Conservation (phyloP, 2,329 filamentous ascomycete genomes). For the Diaporthe capsici region DNA sequence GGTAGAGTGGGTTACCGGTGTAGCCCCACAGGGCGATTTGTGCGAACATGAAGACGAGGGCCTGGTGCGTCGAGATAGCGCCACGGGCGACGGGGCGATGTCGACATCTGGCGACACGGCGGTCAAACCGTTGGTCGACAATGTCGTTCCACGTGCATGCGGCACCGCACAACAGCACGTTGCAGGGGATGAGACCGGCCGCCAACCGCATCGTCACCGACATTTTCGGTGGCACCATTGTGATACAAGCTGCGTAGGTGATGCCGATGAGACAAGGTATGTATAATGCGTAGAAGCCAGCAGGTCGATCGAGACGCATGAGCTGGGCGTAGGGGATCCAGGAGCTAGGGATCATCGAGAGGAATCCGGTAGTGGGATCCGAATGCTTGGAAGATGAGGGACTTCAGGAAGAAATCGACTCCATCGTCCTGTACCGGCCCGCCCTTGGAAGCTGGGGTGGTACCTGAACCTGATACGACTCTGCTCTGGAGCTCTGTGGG, state of each 20-base stretch:
- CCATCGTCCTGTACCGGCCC: no score
- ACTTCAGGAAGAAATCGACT: not conserved
- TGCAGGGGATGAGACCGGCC: slow-evolving; percentile 55
- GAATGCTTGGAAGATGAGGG: not conserved
- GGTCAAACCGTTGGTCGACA: slow-evolving; percentile 67
- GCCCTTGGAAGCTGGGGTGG: no score
- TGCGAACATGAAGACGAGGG: slow-evolving; percentile 58
- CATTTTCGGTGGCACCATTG: slow-evolving; percentile 29
- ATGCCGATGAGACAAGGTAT: slow-evolving; percentile 61
- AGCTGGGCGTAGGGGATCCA: slow-evolving; percentile 70
- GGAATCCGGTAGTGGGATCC: not conserved
- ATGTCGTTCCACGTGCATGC: slow-evolving; percentile 70
- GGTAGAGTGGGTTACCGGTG: no score
- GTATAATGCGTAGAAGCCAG: slow-evolving; percentile 66
- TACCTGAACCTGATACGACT: no score
- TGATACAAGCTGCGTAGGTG: slow-evolving; percentile 60
- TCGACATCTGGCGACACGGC: slow-evolving; percentile 63
- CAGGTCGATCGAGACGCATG: slow-evolving; percentile 65
- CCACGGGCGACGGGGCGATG: slow-evolving; percentile 65
- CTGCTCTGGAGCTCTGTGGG: no score
- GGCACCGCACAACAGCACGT: slow-evolving; percentile 53
- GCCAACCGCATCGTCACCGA: slow-evolving; percentile 53
- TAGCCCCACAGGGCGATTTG: slow-evolving; percentile 45
- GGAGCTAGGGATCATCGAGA: slow-evolving; percentile 43
- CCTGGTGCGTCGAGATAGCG: slow-evolving; percentile 60